Evolutionary conservation across 768 basidiomycete species (phyloP), one percentile per base, ranked within the genome.

Genomic region (Chalciporus pseudorubinellus): DNA sequence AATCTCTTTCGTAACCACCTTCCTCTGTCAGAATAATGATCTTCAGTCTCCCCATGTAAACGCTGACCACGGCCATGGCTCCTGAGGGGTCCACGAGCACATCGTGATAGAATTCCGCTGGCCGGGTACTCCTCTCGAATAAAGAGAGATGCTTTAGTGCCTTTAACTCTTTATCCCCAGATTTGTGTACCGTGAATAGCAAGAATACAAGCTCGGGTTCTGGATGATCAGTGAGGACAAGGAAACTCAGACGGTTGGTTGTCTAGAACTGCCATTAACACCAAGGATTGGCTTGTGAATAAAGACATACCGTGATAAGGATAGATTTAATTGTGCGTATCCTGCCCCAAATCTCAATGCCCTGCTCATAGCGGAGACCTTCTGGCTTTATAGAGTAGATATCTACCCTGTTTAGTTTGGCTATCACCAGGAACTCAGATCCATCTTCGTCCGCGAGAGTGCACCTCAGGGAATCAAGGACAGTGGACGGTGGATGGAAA

Each of bases 221-320:
- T 1, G 89, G 89, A 59, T 90, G 88, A 52, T 87, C 87, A 0
- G 86, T 78, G 62, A 92, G 75, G 28, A 89, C 75, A 19, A 89
- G 64, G 13, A 92, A 24, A 75, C 75, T 57, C 69, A 72, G 31
- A 60, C 54, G 39, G 71, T 72, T 49, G 70, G 72, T 70, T 59
- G 60, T 56, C 53, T 59, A 47, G 26, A 56, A 26, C 5, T 24
- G 31, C 57, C 34, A 53, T 50, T n/a, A 44, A 53, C 40, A 46
- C 43, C 36, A 34, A 28, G 44, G 39, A 45, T 14, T 26, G 14
- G 12, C 38, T 28, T 29, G 41, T 21, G 39, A 36, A 51, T 48
- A 36, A 21, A 24, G 51, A 70, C 76, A 61, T 62, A 87, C 87
- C 59, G 70, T 61, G 33, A 78, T 73, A 3, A 81, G 81, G 24